phyloP scores from a whole-genome alignment of 2,329 filamentous ascomycete species.

The Gremmenia infestans region DNA sequence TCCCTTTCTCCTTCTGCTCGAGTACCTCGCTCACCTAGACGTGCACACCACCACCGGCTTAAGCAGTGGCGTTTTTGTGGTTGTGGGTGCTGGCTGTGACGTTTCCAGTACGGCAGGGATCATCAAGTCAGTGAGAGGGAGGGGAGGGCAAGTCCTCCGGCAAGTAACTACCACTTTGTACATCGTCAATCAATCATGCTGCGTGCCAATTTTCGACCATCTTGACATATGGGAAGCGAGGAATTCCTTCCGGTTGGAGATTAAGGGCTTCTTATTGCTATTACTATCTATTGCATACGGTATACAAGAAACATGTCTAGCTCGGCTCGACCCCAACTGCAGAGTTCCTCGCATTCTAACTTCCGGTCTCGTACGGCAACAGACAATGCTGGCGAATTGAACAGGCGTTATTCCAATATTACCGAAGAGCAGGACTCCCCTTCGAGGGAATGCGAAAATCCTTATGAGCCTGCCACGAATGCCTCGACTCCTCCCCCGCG shows the following conservation, averaged over 20 bases:
- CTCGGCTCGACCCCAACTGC: slow-evolving; percentile 4
- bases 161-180: not conserved
- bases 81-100: too few relatives aligned
- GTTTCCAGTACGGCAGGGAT: not conserved
- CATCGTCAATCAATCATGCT: not conserved
- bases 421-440: slow-evolving; percentile 7
- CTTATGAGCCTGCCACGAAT: slow-evolving; percentile 25
- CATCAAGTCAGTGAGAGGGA: not conserved
- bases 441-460: slow-evolving; percentile 11
- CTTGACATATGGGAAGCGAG: not conserved
- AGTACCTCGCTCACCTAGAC: too few relatives aligned
- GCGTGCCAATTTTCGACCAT: not conserved
- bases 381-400: slow-evolving; percentile 40
- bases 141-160: not conserved
- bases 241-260: not conserved
- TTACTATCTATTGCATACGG: not conserved
- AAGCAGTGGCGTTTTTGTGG: too few relatives aligned
- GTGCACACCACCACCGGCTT: too few relatives aligned
- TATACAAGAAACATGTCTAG: not conserved
- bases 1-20: too few relatives aligned
- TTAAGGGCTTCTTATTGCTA: too few relatives aligned
- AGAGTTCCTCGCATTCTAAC: slow-evolving; percentile 30
- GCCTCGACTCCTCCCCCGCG: slow-evolving; percentile 23
- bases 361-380: slow-evolving; percentile 41
- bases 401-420: slow-evolving; percentile 32